Base-by-base conservation (phyloP, 1,284 basidiomycete species). In the Fomitiporia mediterranea region DNA sequence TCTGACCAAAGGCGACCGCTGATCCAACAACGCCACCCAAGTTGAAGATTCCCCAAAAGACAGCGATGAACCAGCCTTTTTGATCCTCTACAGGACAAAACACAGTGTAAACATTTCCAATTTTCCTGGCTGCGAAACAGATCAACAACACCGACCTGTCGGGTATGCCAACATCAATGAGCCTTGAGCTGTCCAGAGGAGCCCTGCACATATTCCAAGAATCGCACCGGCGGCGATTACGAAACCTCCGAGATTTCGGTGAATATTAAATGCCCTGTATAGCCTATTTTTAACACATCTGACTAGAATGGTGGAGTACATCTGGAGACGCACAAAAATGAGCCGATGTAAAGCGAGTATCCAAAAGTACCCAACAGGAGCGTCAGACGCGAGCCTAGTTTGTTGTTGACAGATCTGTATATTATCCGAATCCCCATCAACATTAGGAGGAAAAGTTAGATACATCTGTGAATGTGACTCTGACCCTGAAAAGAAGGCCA, bases 11-110 rank as follows among this genome's bases (percentile, higher is more conserved):
- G 11, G 82, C 74, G 37, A 86, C 80, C 7, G 82, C 75, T 2
- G 79, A 74, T 9, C 85, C 85, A 28, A 86, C 77, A 9, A 84
- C 82, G 15, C 81, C 82, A 23, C 84, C 81, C 35, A 83, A 62
- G 61, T 85, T 85, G 72, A 87, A 86, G 63, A 85, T 80, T 50
- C 77, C 71, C 86, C 86, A 89, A 68, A 88, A 84, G 56, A 86
- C 72, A 7, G 70, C 70, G 56, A 78, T 74, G 53, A 67, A 69
- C 7, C 66, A 58, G 4, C 76, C 75, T 58, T 78, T 78, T 47
- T 70, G 65, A 63, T 68, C 52, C 42, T 66, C 66, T 69, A n/a
- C n/a, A n/a, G 61, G 3, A 27, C 27, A 1, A 15, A 43, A 43
- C 27, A 9, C 17, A 37, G 35, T 23, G 25, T 46, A 28, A 46